Evolutionary conservation across 164 flowering plant species (phyloP), one percentile per base, ranked within the genome.

Genomic region (Vitis amurensis): DNA sequence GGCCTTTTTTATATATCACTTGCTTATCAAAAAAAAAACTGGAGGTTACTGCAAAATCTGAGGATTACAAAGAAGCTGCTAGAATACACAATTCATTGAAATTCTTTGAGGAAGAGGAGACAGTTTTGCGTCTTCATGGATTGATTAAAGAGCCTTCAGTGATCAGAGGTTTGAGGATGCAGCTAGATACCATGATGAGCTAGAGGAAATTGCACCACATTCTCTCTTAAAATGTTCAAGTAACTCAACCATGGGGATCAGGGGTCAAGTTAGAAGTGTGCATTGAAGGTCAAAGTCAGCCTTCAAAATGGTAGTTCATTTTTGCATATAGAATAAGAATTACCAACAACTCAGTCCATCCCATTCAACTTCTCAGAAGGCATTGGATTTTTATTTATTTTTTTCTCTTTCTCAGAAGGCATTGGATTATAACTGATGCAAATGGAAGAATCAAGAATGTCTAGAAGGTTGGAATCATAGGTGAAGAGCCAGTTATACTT

Each of bases 231-330:
- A 88, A 74, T 93, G 97, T 79, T 83, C 91, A 31, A 89, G 94
- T 78, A 96, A 93, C 74, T 57, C 84, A 94, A 23, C 27, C 27
- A 23, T 23, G 97, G 97, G 94, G 2, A 80, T 94, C 77, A 85
- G 93, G 73, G 93, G 91, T 76, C 97, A 94, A 86, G 97, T 91
- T 30, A 88, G 92, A 81, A 94, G 98, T 75, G 94, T 92, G 88
- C 71, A 86, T 92, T 59, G 97, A 92, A 67, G 83, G 91, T 49
- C 80, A 95, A 63, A 94, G 97, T 66, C 91, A 87, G 64, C 97
- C 98, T 73, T 83, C 86, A 55, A 89, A 87, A 78, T 90, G 86
- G 56, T 95, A 84, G 55, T 92, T 82, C 67, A 92, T 89, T 78
- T 94, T 81, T 75, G 98, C 98, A 3, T 94, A 94, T 70, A 84